Evolutionary conservation across 805 yeast species (phyloP).

Genomic region (Lachancea sp.): DNA sequence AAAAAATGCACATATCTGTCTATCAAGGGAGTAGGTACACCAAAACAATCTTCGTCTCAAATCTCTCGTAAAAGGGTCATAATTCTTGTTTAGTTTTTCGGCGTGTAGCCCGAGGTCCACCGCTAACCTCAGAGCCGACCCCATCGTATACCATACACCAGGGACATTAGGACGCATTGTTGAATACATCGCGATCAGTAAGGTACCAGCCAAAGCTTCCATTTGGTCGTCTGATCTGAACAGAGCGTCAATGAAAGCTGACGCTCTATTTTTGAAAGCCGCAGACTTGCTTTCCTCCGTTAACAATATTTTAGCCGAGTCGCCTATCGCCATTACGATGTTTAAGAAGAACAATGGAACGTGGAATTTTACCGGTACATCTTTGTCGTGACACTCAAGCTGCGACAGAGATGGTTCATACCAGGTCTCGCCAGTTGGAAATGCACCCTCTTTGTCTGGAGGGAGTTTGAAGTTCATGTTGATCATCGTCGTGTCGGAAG

Average conservation of each 20-base stretch:
- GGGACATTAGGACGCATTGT: conserved; percentile 86
- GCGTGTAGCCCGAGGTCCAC: conserved; percentile 82
- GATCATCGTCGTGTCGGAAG: conserved; percentile 48
- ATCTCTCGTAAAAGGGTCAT: conserved; percentile 56
- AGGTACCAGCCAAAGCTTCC: conserved; percentile 66
- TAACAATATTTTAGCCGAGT: conserved; percentile 64
- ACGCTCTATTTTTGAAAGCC: conserved; percentile 62
- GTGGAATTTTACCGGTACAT: conserved; percentile 43
- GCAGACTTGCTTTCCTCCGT: conserved; percentile 62
- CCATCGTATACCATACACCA: conserved; percentile 88
- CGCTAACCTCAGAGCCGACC: conserved; percentile 70
- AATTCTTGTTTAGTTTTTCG: conserved; percentile 41
- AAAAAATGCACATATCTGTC: conserved; percentile 79
- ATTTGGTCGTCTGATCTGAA: conserved; percentile 54
- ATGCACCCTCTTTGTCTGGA: neutral
- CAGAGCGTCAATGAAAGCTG: conserved; percentile 50
- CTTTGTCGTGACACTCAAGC: conserved; percentile 41
- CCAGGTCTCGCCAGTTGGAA: conserved; percentile 15
- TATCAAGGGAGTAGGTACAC: conserved; percentile 81
- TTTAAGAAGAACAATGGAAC: conserved; percentile 64
- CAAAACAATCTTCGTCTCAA: conserved; percentile 73
- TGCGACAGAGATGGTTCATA: conserved; percentile 10
- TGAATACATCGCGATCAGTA: conserved; percentile 63
- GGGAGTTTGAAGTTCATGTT: conserved; percentile 32
- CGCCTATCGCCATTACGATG: conserved; percentile 73